phyloP scores from a whole-genome alignment of 2,329 filamentous ascomycete species.

The Fusarium chlamydosporum region DNA sequence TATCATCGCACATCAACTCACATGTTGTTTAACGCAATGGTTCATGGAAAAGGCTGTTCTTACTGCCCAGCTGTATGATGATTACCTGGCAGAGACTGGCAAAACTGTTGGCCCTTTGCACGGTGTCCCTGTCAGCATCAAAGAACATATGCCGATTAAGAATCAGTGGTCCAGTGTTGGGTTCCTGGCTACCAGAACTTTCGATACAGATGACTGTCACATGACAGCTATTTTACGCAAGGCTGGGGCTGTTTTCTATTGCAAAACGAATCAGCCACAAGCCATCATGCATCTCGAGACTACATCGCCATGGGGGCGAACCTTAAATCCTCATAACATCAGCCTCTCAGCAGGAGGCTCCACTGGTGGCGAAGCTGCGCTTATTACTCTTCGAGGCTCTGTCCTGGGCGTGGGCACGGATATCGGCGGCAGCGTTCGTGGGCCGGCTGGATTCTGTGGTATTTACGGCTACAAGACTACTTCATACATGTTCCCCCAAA shows the following conservation, averaged over 20 bases:
- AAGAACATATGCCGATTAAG: constrained; percentile 70
- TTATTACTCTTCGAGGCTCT: constrained; percentile 58
- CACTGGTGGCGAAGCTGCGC: constrained; percentile 67
- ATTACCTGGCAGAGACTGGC: constrained; percentile 56
- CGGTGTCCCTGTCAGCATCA: constrained; percentile 49
- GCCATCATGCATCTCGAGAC: constrained; percentile 68
- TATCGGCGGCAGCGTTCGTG: constrained; percentile 56
- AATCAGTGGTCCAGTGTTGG: constrained; percentile 66
- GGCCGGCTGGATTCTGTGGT: constrained; percentile 52
- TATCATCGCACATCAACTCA: constrained; percentile 69
- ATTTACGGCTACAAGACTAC: constrained; percentile 48
- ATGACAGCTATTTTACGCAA: constrained; percentile 69
- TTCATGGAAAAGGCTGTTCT: constrained; percentile 64
- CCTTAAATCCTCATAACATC: constrained; percentile 72
- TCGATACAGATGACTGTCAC: constrained; percentile 64
- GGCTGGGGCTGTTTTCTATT: constrained; percentile 65
- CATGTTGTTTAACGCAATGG: constrained; percentile 65
- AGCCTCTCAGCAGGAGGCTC: constrained; percentile 72
- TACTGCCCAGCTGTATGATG: constrained; percentile 59
- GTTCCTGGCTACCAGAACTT: constrained; percentile 64
- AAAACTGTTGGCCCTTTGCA: constrained; percentile 43
- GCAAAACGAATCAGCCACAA: constrained; percentile 74
- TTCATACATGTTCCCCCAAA: constrained; percentile 47
- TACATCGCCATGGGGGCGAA: constrained; percentile 70
- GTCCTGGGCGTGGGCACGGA: constrained; percentile 58